Evolutionary conservation across 2,329 filamentous ascomycete genomes (phyloP), one percentile per base, ranked within the genome.

Genomic region (Davidsoniella eucalypti): DNA sequence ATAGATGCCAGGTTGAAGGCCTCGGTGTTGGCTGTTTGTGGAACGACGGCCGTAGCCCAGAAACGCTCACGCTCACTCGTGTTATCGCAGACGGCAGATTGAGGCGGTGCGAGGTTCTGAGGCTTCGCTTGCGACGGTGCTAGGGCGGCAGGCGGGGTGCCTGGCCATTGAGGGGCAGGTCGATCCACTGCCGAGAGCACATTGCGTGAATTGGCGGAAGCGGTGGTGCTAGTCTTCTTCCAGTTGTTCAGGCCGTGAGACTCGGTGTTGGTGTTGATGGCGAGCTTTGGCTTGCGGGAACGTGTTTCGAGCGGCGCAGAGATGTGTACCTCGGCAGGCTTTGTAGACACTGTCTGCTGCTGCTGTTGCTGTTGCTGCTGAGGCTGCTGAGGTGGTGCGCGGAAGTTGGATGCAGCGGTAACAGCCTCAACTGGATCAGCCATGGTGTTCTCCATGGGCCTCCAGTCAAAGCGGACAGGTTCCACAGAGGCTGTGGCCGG

Each of bases 1-100:
- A 54, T 54, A 12, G 52, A 51, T 14, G 49, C 48, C 40, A 54
- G 38, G n/a, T 54, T 51, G 10, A 53, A 53, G 16, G 51, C 51
- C 16, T 53, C 51, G 3, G 51, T 53, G 41, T 53, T 53, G 21
- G 47, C 51, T 5, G 51, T 53, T 47, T 53, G 51, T n/a, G 51
- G 51, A 38, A 53, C 44, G n/a, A n/a, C 25, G 8, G 47, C 47
- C 3, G 47, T 50, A 6, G 47, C 26, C 51, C 51, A 53, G 44
- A 53, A 53, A 14, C 33, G 44, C 40, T 52, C 50, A 12, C 26
- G 26, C 8, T 33, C 26, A 33, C 8, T 33, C 10, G 26, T 12
- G 26, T 12, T 9, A 12, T 33, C 26, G 3, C 10, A 12, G 26
- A 33, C 37, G 14, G 44, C 44, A 18, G 44, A 47, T 12, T 18